Percentiles rank a stretch among this genome's conserved stretches.
Evolutionary conservation across 306 rosid species (phyloP).

Genomic region (Clitoria ternatea): DNA sequence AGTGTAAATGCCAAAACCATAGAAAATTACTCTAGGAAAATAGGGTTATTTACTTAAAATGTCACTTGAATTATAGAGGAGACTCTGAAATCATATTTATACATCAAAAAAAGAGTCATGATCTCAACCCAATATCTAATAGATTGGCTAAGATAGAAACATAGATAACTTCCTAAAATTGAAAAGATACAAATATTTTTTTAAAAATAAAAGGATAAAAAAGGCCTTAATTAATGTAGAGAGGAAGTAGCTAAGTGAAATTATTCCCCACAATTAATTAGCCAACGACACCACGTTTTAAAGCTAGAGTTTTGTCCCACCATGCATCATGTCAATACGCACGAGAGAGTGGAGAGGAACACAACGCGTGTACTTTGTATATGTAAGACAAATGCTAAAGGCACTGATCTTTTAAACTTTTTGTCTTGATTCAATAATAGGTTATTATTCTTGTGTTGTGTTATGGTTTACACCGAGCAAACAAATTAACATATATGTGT

Average conservation of each 20-base stretch:
- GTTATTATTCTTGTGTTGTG: neutral
- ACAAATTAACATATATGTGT: neutral
- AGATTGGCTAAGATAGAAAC: too few species aligned
- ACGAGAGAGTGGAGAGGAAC: slow-evolving; percentile 11
- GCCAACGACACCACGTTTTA: slow-evolving; percentile 5
- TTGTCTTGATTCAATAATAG: slow-evolving; percentile 9
- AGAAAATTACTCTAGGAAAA: too few species aligned
- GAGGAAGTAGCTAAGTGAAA: neutral
- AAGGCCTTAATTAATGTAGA: too few species aligned
- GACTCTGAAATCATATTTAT: too few species aligned
- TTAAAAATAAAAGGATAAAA: too few species aligned
- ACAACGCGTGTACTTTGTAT: neutral
- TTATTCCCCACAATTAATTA: neutral
- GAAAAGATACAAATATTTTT: too few species aligned
- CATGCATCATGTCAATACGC: slow-evolving; percentile 9
- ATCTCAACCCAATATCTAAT: too few species aligned
- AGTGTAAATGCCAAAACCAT: too few species aligned
- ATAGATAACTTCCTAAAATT: too few species aligned
- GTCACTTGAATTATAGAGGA: too few species aligned
- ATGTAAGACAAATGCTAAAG: slow-evolving; percentile 7
- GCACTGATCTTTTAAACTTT: neutral
- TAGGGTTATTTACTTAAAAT: too few species aligned
- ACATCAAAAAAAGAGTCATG: too few species aligned
- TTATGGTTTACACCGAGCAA: neutral
- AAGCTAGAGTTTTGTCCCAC: slow-evolving; percentile 15